Base-by-base conservation (phyloP, 306 rosid species). In the Cucurbita ficifolia region DNA sequence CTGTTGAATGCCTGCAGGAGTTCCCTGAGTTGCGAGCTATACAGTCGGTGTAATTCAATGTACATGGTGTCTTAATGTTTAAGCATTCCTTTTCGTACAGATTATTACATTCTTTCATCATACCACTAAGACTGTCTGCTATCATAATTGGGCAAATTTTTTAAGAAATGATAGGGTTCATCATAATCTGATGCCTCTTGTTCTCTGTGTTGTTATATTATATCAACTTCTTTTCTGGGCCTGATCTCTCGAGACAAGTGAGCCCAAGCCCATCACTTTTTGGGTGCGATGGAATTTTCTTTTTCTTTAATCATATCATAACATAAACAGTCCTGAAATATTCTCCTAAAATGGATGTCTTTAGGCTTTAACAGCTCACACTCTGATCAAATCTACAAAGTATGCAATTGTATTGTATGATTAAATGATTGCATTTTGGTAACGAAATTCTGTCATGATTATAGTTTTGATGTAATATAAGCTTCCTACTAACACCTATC, bases 1-100 rank as follows among this genome's bases (percentile, higher is more conserved):
- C 99, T 10, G 97, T 88, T 73, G 86, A 89, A 82, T 69, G 82
- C 80, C 90, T 95, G 57, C 87, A 83, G 84, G 92, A 83, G 79
- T 85, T 81, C 6, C 51, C 71, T 0, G 52, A 64, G 5, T 21
- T 45, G 22, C 73, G 18, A 48, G 38, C 55, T 7, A 12, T 67
- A 6, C 73, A 45, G 13, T 46, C 73, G 21, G 55, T 46, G 18
- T 67, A 46, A 62, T 38, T 61, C 48, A 53, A 2, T 61, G 69
- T 61, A 64, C 51, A 64, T 40, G 70, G 70, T 40, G 70, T 63
- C 70, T 63, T 63, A 63, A 63, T 4, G 33, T 8, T 63, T 0
- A 39, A 63, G 70, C 50, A 39, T 63, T 6, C 22, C 1, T 61
- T 58, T 59, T 7, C 13, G 68, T 61, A 39, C 51, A 63, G 70